Base-by-base conservation (phyloP, 2,329 filamentous ascomycete species). In the Exutisphaerella laricina region DNA sequence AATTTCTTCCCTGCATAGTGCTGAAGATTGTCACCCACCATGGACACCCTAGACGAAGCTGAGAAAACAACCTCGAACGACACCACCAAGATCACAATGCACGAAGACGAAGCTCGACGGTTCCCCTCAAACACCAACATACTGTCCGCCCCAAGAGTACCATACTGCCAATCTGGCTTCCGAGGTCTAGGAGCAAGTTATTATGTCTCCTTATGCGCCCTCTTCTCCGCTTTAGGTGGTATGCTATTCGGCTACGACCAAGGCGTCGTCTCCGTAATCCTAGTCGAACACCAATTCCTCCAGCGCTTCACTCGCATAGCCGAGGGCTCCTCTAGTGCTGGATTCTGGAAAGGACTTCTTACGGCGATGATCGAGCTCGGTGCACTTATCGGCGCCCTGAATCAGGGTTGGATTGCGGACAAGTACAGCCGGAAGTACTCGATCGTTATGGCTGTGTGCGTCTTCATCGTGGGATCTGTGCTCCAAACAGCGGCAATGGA, bases 261-360 rank as follows among this genome's bases (percentile, higher is more conserved):
- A 49, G 60, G 60, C 21, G 54, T 62, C 5, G 53, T 63, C 6
- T 52, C 47, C 4, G 62, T 72, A 33, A 70, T 72, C 46, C 61
- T 70, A 7, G 64, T 68, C 12, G 71, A 72, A 67, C 55, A 60
- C 0, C 67, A 71, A 37, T 73, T 73, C 45, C 62, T 69, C 17
- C 41, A 58, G 0, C 51, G 50, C 1, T 71, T 67, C 49, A 64
- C 66, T 12, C 45, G 59, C 14, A 57, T 65, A 12, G 58, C 59
- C 4, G 42, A 50, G 17, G 50, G 49, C 12, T 43, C 59, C 66
- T 31, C 68, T 70, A 56, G 74, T 70, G 55, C 62, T 88, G 46
- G 82, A 84, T 63, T 82, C 84, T n/a, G 85, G 82, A 55, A 78
- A 84, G 63, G 71, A 3, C 56, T 71, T 38, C 65, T 70, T 60